phyloP scores from a whole-genome alignment of 2,329 filamentous ascomycete genomes.

The Juglanconis sp. region DNA sequence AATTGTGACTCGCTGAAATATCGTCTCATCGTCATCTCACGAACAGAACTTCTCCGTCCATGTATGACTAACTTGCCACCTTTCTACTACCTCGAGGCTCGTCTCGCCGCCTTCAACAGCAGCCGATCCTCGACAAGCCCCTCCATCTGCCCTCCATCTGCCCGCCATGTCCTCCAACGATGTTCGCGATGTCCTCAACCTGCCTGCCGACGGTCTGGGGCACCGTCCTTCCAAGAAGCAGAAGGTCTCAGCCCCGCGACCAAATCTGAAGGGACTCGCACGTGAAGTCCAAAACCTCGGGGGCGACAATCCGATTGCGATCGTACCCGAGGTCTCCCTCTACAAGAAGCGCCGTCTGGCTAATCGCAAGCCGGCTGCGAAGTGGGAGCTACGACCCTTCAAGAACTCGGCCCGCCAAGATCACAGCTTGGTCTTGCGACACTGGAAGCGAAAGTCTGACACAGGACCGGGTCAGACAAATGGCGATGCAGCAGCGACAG shows the following conservation, averaged over 20 bases:
- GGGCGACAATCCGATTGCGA: constrained; percentile 64
- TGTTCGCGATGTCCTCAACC: constrained; percentile 83
- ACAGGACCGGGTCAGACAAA: constrained; percentile 31
- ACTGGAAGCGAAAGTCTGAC: constrained; percentile 72
- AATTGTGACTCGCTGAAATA: neutral
- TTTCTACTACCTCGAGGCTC: neutral
- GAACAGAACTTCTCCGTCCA: neutral
- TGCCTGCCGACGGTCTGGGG: constrained; percentile 58
- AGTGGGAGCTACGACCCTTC: constrained; percentile 70
- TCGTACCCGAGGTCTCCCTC: constrained; percentile 57
- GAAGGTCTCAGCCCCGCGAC: constrained; percentile 59
- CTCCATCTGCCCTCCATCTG: constrained; percentile 21
- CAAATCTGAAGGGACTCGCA: constrained; percentile 61
- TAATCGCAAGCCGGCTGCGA: constrained; percentile 52
- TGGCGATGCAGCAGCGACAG: constrained; percentile 32
- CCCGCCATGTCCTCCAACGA: constrained; percentile 68
- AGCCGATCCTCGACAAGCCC: constrained; percentile 1
- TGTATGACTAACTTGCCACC: neutral
- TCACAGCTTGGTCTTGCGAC: constrained; percentile 62
- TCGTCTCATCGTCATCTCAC: neutral
- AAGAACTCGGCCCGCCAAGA: constrained; percentile 74
- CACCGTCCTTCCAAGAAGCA: constrained; percentile 70
- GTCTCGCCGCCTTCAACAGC: neutral
- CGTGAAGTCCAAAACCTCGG: constrained; percentile 64
- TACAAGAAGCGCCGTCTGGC: constrained; percentile 59